These are phyloP conservation scores for Aspergillus intermedius DNA, from an alignment of 2,329 filamentous ascomycete genomes.

Conservation along the genomic window DNA sequence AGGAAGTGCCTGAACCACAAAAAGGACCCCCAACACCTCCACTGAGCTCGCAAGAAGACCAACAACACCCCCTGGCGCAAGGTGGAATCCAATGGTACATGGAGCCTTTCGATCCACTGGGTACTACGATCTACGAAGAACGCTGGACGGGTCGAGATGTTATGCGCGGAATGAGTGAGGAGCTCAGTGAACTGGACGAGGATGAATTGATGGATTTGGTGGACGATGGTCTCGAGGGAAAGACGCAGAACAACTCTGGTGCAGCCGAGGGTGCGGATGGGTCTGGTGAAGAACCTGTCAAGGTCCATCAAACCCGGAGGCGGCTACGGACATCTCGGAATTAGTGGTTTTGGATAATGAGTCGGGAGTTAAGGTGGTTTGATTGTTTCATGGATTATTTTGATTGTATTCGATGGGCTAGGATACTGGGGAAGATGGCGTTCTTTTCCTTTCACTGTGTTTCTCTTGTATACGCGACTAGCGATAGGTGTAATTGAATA, in stretches of 20 bases:
- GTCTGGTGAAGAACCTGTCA: constrained; percentile 7
- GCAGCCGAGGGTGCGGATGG: constrained; percentile 7
- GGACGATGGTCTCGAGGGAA: constrained; percentile 41
- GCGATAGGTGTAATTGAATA: too few species aligned
- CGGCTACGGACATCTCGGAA: constrained; percentile 9
- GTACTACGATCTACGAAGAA: constrained; percentile 73
- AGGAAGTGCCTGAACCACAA: constrained; percentile 32
- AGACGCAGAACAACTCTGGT: constrained; percentile 8
- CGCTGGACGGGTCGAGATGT: constrained; percentile 67
- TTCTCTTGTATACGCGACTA: too few species aligned
- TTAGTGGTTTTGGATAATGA: constrained; percentile 5
- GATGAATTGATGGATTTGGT: constrained; percentile 71
- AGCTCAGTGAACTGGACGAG: constrained; percentile 85
- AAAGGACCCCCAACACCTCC: constrained; percentile 34
- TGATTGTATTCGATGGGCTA: too few species aligned
- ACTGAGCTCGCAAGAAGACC: constrained; percentile 36
- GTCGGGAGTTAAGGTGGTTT: constrained; percentile 19
- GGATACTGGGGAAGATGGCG: too few species aligned
- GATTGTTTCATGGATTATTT: too few species aligned
- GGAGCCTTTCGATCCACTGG: constrained; percentile 68
- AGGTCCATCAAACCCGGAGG: constrained; percentile 24
- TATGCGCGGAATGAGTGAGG: constrained; percentile 69
- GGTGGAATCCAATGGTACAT: constrained; percentile 89
- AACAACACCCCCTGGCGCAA: constrained; percentile 50
- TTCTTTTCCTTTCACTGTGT: too few species aligned